A percentile compares a stretch with the other conserved stretches of the same genome.
Conservation (phyloP, 306 rosid species). For the Gastrolobium bilobum region DNA sequence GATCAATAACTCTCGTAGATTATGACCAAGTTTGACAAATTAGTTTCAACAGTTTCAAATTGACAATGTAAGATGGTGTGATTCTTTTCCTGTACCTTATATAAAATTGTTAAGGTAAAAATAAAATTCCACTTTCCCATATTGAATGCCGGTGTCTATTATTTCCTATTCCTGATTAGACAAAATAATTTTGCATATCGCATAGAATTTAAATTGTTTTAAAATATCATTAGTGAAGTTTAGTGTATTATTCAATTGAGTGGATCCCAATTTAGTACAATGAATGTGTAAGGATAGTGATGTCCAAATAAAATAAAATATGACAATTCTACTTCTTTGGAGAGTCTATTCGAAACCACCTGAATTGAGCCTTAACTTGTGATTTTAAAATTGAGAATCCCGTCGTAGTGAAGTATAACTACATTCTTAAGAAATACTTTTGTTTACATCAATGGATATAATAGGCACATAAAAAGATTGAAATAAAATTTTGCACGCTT, state of each 20-base stretch:
- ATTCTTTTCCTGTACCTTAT: conserved; percentile 16
- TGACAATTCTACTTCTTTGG: too few relatives aligned
- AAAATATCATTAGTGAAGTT: neutral
- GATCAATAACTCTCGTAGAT: conserved; percentile 42
- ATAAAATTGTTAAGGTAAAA: conserved; percentile 14
- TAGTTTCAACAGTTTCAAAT: neutral
- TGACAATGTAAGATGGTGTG: conserved; percentile 23
- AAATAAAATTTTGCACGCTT: too few relatives aligned
- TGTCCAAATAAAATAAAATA: neutral
- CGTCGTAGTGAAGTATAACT: neutral
- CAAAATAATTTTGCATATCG: neutral
- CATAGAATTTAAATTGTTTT: neutral
- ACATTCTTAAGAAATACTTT: neutral
- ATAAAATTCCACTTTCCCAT: neutral
- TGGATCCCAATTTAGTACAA: neutral
- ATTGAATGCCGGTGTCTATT: neutral
- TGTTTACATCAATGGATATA: neutral
- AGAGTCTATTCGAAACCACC: neutral
- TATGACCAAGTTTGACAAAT: neutral
- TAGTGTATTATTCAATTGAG: neutral
- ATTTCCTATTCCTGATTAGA: neutral
- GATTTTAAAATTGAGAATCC: neutral
- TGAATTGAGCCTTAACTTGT: neutral
- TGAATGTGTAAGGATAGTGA: neutral
- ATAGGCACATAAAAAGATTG: neutral